phyloP scores from a whole-genome alignment of 2,329 filamentous ascomycete species.

The Colletotrichum spinosum region DNA sequence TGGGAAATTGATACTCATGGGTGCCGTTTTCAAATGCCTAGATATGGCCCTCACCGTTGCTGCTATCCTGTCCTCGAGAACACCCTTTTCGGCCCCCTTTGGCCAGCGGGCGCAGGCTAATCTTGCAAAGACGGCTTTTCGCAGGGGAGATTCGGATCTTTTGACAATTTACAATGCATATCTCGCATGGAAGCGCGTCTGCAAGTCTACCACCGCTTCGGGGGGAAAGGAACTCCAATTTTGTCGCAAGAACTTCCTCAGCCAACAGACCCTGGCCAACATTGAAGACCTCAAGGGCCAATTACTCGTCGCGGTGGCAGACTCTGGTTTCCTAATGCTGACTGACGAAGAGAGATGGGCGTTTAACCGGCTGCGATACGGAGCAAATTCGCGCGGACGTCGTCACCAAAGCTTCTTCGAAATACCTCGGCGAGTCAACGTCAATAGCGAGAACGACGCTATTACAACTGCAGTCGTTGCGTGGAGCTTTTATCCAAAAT shows the following conservation, averaged over 20 bases:
- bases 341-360: conserved; percentile 77
- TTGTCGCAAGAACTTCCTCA: conserved; percentile 94
- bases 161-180: conserved; percentile 96
- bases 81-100: conserved; percentile 89
- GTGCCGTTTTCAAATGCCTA: conserved; percentile 88
- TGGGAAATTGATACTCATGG: conserved; percentile 90
- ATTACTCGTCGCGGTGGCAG: conserved; percentile 84
- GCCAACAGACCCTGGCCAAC: conserved; percentile 86
- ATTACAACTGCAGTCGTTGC: conserved; percentile 86
- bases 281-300: conserved; percentile 98
- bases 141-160: conserved; percentile 89
- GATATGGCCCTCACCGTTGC: conserved; percentile 93
- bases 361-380: conserved; percentile 76
- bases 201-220: conserved; percentile 67
- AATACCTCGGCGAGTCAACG: conserved; percentile 80
- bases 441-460: conserved; percentile 82
- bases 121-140: conserved; percentile 81
- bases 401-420: conserved; percentile 82
- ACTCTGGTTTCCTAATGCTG: conserved; percentile 84
- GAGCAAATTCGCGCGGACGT: conserved; percentile 60
- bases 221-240: conserved; percentile 85
- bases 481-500: conserved; percentile 95
- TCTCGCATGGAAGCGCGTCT: conserved; percentile 85
- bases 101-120: conserved; percentile 87
- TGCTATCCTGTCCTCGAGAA: conserved; percentile 93